Conservation (phyloP, 2,329 filamentous ascomycete genomes). For the Aaosphaeria arxii region DNA sequence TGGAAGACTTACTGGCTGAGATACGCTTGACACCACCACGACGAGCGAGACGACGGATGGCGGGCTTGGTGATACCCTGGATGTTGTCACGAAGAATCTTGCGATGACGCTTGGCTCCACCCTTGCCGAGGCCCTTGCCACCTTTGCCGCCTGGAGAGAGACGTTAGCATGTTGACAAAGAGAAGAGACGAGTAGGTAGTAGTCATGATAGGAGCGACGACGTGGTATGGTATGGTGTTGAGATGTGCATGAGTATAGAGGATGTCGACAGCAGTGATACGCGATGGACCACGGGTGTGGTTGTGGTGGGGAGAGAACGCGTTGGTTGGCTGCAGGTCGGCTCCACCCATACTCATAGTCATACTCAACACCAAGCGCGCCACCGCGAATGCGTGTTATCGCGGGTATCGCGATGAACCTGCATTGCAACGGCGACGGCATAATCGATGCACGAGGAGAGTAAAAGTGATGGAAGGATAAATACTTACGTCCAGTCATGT, state of each 20-base stretch:
- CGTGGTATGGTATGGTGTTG: constrained; percentile 7
- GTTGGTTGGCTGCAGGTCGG: constrained; percentile 11
- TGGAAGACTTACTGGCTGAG: constrained; percentile 44
- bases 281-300: constrained; percentile 1
- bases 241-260: constrained; percentile 8
- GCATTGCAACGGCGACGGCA: constrained; percentile 12
- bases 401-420: constrained; percentile 2
- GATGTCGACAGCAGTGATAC: constrained; percentile 7
- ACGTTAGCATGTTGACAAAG: constrained; percentile 28
- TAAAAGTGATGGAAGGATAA: constrained; percentile 6
- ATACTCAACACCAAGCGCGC: constrained; percentile 18
- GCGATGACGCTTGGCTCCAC: constrained; percentile 54
- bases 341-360: constrained; percentile 3
- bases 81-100: constrained; percentile 57
- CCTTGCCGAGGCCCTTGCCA: constrained; percentile 55
- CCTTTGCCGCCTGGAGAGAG: constrained; percentile 49
- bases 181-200: neutral
- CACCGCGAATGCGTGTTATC: constrained; percentile 10
- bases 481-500: constrained; percentile 47
- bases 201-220: constrained; percentile 6
- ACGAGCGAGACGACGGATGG: constrained; percentile 54
- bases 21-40: constrained; percentile 55
- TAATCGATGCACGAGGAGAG: constrained; percentile 16
- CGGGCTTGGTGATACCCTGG: constrained; percentile 55
- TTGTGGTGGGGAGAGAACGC: constrained; percentile 17